A percentile compares a stretch with the other conserved stretches of the same genome.
phyloP scores from a whole-genome alignment of 75 land plant genomes.

The Pinus taeda region DNA sequence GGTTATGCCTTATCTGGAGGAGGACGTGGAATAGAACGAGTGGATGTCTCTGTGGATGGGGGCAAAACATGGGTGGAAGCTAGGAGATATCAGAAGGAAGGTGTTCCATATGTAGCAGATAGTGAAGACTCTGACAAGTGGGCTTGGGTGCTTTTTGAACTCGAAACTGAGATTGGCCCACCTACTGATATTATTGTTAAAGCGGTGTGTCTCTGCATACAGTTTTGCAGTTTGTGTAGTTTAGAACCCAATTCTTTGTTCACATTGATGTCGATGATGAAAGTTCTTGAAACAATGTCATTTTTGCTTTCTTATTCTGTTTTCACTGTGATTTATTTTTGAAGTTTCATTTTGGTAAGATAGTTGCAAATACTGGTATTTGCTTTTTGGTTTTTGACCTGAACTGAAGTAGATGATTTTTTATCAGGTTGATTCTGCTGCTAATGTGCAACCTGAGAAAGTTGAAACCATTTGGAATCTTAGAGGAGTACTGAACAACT shows the following conservation, averaged over 20 bases:
- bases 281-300: background rate
- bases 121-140: conserved; percentile 63
- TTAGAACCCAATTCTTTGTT: background rate
- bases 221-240: background rate
- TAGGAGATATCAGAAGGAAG: conserved; percentile 42
- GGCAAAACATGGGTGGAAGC: conserved; percentile 96
- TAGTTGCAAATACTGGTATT: background rate
- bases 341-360: background rate
- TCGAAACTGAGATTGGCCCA: conserved; percentile 32
- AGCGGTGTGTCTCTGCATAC: conserved; percentile 56
- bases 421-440: conserved; percentile 81
- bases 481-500: conserved; percentile 88
- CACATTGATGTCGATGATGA: background rate
- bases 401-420: background rate
- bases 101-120: conserved; percentile 42
- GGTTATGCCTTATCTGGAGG: conserved; percentile 98
- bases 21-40: conserved; percentile 96
- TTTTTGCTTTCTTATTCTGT: background rate
- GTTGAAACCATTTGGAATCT: conserved; percentile 92
- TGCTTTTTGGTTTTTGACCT: background rate
- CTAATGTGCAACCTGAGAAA: conserved; percentile 91
- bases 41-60: conserved; percentile 89
- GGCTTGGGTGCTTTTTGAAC: conserved; percentile 91
- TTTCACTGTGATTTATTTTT: conserved; percentile 2
- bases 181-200: conserved; percentile 75